Evolutionary conservation across 2,329 filamentous ascomycete genomes (phyloP).

Genomic region (Phialophora chinensis): DNA sequence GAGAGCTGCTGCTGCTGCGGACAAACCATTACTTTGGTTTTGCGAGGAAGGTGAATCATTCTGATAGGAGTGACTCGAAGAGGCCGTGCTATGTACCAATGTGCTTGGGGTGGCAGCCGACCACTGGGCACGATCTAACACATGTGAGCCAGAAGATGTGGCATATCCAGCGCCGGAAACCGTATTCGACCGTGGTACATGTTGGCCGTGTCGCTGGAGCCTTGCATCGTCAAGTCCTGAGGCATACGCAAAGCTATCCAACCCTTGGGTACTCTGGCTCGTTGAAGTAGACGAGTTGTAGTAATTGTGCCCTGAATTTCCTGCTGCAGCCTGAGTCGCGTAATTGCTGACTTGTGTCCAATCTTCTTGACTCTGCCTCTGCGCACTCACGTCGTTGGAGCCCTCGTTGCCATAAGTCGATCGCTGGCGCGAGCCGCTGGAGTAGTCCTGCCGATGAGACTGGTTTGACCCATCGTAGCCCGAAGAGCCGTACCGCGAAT

Average conservation of each 20-base stretch:
- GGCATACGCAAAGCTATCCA: constrained; percentile 39
- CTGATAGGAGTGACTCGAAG: constrained; percentile 17
- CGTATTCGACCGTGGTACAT: constrained; percentile 17
- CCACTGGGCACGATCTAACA: constrained; percentile 24
- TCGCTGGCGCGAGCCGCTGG: constrained; percentile 24
- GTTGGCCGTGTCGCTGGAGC: constrained; percentile 23
- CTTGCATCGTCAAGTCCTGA: constrained; percentile 36
- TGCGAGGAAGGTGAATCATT: constrained; percentile 22
- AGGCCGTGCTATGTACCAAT: constrained; percentile 14
- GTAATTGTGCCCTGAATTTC: constrained; percentile 9
- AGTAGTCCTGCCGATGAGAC: constrained; percentile 25
- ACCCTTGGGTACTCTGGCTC: constrained; percentile 28
- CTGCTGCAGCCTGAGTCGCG: constrained; percentile 16
- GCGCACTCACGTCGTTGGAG: constrained; percentile 18
- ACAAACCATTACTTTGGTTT: constrained; percentile 23
- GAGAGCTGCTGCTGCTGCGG: constrained; percentile 33
- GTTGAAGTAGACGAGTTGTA: constrained; percentile 20
- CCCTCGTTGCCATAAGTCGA: constrained; percentile 14
- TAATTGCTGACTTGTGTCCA: constrained; percentile 16
- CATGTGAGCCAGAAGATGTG: constrained; percentile 4
- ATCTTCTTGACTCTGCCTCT: constrained; percentile 21
- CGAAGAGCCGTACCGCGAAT: constrained; percentile 30
- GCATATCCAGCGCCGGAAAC: background rate
- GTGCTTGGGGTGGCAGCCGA: constrained; percentile 23
- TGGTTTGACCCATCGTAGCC: constrained; percentile 32